Percentiles rank a stretch among this genome's conserved stretches.
Conservation (phyloP, 2,329 filamentous ascomycete genomes). For the Arthrocladium fulminans region DNA sequence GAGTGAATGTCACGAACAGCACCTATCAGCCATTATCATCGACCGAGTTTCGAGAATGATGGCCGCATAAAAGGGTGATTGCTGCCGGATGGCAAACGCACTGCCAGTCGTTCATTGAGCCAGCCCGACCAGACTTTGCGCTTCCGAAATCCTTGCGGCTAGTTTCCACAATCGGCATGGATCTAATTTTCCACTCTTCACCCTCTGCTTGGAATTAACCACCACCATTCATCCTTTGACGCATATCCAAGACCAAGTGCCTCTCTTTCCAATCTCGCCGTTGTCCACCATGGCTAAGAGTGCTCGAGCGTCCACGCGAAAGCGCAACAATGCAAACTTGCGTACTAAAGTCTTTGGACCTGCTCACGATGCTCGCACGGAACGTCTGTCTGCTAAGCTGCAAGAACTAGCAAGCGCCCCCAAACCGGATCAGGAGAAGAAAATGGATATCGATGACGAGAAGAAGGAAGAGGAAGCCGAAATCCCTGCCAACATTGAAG, state of each 20-base stretch:
- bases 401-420: conserved; percentile 70
- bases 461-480: conserved; percentile 33
- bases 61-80: background rate
- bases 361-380: conserved; percentile 65
- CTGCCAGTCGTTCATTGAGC: no score
- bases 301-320: conserved; percentile 66
- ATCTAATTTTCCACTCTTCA: no score
- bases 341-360: conserved; percentile 79
- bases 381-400: conserved; percentile 77
- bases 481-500: conserved; percentile 23
- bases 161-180: no score
- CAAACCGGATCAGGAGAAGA: conserved; percentile 43
- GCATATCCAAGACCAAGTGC: no score
- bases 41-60: background rate
- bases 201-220: no score
- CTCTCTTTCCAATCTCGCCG: background rate
- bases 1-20: background rate
- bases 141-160: no score
- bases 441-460: conserved; percentile 38
- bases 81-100: no score
- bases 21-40: background rate
- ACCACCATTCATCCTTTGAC: background rate
- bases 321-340: conserved; percentile 73
- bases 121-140: no score
- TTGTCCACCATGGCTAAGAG: conserved; percentile 70